phyloP scores from a whole-genome alignment of 495 filamentous ascomycete species.

The Hyaloscypha finlandica region DNA sequence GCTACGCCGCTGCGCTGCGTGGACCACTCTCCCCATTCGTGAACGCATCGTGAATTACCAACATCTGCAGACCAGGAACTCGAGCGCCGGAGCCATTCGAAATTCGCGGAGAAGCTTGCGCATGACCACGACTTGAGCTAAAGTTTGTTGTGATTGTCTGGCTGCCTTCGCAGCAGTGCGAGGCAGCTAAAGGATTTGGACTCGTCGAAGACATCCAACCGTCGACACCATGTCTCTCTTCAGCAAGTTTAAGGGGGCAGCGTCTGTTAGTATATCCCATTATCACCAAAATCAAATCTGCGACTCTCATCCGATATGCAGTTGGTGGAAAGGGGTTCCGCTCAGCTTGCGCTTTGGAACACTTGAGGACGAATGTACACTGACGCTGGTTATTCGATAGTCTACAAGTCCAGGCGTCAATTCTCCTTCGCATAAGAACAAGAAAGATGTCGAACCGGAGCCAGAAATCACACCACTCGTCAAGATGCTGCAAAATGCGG shows the following conservation, averaged over 20 bases:
- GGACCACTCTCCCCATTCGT: neutral
- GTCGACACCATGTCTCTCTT: conserved; percentile 29
- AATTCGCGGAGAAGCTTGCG: conserved; percentile 7
- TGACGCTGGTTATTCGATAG: conserved; percentile 12
- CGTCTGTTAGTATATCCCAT: conserved; percentile 28
- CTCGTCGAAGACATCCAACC: neutral
- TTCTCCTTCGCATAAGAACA: conserved; percentile 25
- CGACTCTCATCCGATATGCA: neutral
- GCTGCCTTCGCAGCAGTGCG: conserved; percentile 20
- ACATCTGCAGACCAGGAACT: neutral
- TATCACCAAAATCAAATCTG: neutral
- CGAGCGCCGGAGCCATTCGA: neutral
- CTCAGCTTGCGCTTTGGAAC: neutral
- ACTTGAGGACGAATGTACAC: conserved; percentile 1
- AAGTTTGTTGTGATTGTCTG: conserved; percentile 13
- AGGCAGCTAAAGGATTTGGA: conserved; percentile 6
- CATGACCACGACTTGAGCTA: conserved; percentile 14
- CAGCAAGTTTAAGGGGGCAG: conserved; percentile 30
- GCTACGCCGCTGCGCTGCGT: conserved; percentile 7
- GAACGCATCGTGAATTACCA: neutral
- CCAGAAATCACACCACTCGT: conserved; percentile 76
- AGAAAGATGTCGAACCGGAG: conserved; percentile 43
- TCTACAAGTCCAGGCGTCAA: conserved; percentile 25
- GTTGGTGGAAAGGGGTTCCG: neutral
- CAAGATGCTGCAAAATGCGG: conserved; percentile 78